Base-by-base conservation (phyloP, 1,284 basidiomycete species). In the Porogramme epimiltina region DNA sequence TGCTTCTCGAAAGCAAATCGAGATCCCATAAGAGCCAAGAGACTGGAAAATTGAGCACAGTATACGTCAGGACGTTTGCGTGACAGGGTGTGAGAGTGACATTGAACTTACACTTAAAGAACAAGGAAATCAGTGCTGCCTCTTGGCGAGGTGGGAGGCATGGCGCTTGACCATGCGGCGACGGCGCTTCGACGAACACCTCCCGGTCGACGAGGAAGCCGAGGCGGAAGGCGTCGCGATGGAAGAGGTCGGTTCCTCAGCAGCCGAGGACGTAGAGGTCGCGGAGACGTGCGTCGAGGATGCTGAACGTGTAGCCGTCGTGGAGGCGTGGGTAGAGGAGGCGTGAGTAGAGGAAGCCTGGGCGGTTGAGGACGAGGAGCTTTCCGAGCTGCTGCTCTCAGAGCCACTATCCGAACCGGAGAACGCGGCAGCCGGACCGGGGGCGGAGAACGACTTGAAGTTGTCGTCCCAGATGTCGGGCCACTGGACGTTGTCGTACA, bases 381-480 rank as follows among this genome's bases (percentile, higher is more conserved):
- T 20, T 23, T 50, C 40, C 33, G 54, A 24, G 22, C 47, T 39
- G 42, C 50, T 38, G n/a, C 43, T 40, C 40, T 42, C 41, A 31
- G 58, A 61, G 43, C 54, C 51, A 41, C 39, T 45, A 18, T 37
- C 34, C 16, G 55, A 58, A 28, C 55, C 54, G 40, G 55, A 45
- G 51, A 64, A 62, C 10, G 58, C 59, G 33, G 57, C 51, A 16
- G 58, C 55, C 28, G 69, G 69, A 15, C 66, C 67, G 20, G 69
- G 65, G 31, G 63, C 55, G 23, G 58, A 57, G 52, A 68, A 67
- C 20, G 57, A 60, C 39, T 63, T 60, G 52, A 67, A 64, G 52
- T 51, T 60, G 51, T 63, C 58, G 5, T 39, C 25, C 61, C 66
- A 68, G 48, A 71, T 68, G 49, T 71, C 64, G 16, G 66, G 66